Evolutionary conservation across 1,284 basidiomycete species (phyloP).

Genomic region (Vanrija sp.): DNA sequence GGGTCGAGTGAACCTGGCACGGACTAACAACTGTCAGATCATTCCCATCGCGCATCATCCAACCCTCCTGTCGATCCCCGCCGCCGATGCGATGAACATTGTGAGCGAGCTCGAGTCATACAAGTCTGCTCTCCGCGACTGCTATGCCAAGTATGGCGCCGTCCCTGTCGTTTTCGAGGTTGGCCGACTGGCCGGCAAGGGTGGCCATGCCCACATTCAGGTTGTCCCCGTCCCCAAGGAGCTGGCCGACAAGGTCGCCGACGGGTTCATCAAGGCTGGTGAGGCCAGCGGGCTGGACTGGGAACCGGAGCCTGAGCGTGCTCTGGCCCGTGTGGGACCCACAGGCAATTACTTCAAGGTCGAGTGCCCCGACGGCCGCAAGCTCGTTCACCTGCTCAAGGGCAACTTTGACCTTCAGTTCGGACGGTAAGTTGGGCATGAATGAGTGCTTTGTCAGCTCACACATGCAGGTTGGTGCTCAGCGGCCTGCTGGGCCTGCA

Average conservation of each 20-base stretch:
- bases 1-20: slow-evolving; percentile 11
- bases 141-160: slow-evolving; percentile 67
- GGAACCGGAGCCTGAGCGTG: slow-evolving; percentile 61
- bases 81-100: slow-evolving; percentile 69
- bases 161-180: slow-evolving; percentile 80
- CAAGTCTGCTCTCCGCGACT: slow-evolving; percentile 66
- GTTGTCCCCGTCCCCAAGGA: slow-evolving; percentile 71
- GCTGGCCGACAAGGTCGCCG: slow-evolving; percentile 61
- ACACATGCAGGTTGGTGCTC: slow-evolving; percentile 63
- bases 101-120: slow-evolving; percentile 75
- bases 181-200: slow-evolving; percentile 72
- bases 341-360: slow-evolving; percentile 79
- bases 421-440: slow-evolving; percentile 67
- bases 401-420: slow-evolving; percentile 85
- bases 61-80: slow-evolving; percentile 63
- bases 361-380: slow-evolving; percentile 79
- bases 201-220: slow-evolving; percentile 92
- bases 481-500: slow-evolving; percentile 67
- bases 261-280: slow-evolving; percentile 66
- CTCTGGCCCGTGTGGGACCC: slow-evolving; percentile 53
- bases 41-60: slow-evolving; percentile 72
- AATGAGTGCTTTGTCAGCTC: slow-evolving; percentile 1
- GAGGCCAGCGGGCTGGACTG: slow-evolving; percentile 61
- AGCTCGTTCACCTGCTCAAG: slow-evolving; percentile 77
- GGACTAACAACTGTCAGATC: slow-evolving; percentile 50